Percentiles rank a stretch among this genome's conserved stretches.
These are phyloP conservation scores for Colletotrichum sublineola DNA, from an alignment of 2,329 filamentous ascomycete species.

Conservation along the genomic window DNA sequence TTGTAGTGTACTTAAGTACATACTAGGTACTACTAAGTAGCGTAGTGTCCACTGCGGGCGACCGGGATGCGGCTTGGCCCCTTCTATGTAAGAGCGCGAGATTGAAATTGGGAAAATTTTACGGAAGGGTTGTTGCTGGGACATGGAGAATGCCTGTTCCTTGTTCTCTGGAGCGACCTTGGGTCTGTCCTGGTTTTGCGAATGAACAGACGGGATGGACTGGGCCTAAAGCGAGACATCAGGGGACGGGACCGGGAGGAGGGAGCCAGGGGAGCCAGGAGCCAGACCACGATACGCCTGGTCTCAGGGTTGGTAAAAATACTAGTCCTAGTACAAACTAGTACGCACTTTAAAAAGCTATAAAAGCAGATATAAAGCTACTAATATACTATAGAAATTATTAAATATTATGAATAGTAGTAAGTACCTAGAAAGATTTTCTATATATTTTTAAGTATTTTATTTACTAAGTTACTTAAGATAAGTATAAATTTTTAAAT, in stretches of 20 bases:
- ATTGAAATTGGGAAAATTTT: conserved; percentile 36
- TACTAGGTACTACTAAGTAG: not conserved
- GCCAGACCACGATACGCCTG: not conserved
- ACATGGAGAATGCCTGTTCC: conserved; percentile 39
- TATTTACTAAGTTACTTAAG: too few relatives aligned
- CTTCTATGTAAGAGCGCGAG: conserved; percentile 22
- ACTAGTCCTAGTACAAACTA: too few relatives aligned
- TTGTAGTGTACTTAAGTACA: not conserved
- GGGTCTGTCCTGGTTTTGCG: not conserved
- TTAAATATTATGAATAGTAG: too few relatives aligned
- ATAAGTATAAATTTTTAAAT: too few relatives aligned
- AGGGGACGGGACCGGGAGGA: conserved; percentile 3
- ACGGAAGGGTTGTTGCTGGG: conserved; percentile 30
- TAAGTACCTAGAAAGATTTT: too few relatives aligned
- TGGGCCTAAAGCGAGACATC: conserved; percentile 28
- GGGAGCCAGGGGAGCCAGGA: not conserved
- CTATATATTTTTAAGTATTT: too few relatives aligned
- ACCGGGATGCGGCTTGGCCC: conserved; percentile 17
- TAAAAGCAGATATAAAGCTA: too few relatives aligned
- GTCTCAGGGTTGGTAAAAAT: too few relatives aligned
- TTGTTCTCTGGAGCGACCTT: not conserved
- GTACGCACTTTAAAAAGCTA: too few relatives aligned
- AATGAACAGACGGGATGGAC: conserved; percentile 25
- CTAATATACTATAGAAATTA: too few relatives aligned
- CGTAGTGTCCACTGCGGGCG: conserved; percentile 20